Base-by-base conservation (phyloP, 768 basidiomycete genomes). In the Auricularia auricula-judae region DNA sequence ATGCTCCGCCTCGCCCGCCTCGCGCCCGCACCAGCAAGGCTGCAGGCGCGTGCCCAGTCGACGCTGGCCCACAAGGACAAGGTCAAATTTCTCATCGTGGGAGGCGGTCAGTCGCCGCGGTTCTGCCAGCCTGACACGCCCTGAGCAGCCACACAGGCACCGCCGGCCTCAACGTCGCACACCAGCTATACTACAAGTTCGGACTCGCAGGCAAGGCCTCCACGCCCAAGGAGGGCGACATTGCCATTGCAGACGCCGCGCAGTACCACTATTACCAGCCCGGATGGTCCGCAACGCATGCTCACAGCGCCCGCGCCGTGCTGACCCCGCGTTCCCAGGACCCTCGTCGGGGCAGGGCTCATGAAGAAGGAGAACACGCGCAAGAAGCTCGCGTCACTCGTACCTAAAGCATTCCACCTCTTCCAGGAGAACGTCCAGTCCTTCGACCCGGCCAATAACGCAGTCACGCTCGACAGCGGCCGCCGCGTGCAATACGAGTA, bases 201-300 rank as follows among this genome's bases (percentile, higher is more conserved):
- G 80, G 81, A 67, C 77, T 80, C 12, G 85, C 87, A 54, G 88
- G 86, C 8, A 86, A 87, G 67, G 74, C 82, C 35, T 73, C 97
- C 43, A 83, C 80, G 51, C 56, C 56, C 12, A 59, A 59, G 56
- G 74, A 79, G 21, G 89, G 86, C 29, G 95, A 98, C 72, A 85
- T 98, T 58, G 91, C 85, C 4, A 87, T 98, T 64, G 75, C 97
- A 36, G 96, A 98, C 71, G 83, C 82, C 18, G 84, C 91, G 29
- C 80, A 88, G 66, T 82, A 83, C 61, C 95, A 98, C 75, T 84
- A 91, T 74, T 98, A 96, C 76, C 87, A 95, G 84, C 96, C 96
- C 23, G 96, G 95, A 76, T 98, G 95, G 91, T 91, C 74, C 70
- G 78, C 68, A 5, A 51, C 8, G 47, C 47, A 18, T 18, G 18